Evolutionary conservation across 306 rosid species (phyloP).

Genomic region (Quercus ilex): DNA sequence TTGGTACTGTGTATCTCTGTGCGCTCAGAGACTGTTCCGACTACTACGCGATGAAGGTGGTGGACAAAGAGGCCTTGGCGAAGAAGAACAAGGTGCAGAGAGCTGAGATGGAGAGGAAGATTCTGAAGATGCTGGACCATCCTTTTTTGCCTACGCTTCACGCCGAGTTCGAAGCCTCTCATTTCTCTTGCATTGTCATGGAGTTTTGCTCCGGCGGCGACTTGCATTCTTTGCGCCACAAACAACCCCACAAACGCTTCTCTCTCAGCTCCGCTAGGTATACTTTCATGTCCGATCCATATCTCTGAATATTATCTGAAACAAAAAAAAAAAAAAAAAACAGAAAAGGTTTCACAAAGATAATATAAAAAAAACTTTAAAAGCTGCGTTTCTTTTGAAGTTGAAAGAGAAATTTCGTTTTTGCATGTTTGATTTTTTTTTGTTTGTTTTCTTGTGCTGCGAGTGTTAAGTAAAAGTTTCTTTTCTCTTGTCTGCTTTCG

Average conservation of each 20-base stretch:
- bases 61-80: slow-evolving; percentile 80
- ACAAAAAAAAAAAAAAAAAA: no score
- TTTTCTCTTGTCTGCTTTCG: slow-evolving; percentile 40
- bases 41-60: slow-evolving; percentile 91
- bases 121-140: slow-evolving; percentile 91
- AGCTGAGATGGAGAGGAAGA: slow-evolving; percentile 91
- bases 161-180: slow-evolving; percentile 92
- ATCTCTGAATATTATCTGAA: no score
- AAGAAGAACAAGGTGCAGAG: slow-evolving; percentile 73
- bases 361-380: not conserved
- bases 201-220: slow-evolving; percentile 96
- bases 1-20: slow-evolving; percentile 90
- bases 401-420: not conserved
- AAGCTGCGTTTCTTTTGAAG: not conserved
- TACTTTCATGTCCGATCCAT: not conserved
- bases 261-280: slow-evolving; percentile 84
- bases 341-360: not conserved
- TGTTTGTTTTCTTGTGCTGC: slow-evolving; percentile 32
- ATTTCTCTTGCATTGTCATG: slow-evolving; percentile 95
- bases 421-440: slow-evolving; percentile 9
- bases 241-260: slow-evolving; percentile 66
- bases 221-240: slow-evolving; percentile 81
- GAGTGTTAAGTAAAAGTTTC: slow-evolving; percentile 18
- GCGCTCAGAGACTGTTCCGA: slow-evolving; percentile 38
- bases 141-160: slow-evolving; percentile 85